Base-by-base conservation (phyloP, 2,329 filamentous ascomycete genomes). In the Thelonectria rubi region DNA sequence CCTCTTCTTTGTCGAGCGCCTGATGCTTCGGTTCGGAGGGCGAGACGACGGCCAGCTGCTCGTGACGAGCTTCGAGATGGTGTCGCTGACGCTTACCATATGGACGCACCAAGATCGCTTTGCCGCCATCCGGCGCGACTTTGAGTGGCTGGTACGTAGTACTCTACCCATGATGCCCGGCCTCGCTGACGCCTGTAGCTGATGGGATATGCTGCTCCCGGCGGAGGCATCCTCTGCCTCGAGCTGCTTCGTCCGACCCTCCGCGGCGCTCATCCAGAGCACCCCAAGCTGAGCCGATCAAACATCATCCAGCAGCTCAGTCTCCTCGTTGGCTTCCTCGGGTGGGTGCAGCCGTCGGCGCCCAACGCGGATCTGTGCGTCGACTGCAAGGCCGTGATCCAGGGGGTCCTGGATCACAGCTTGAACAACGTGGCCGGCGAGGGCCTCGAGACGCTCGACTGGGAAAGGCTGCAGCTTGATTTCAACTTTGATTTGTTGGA, bases 1-100 rank as follows among this genome's bases (percentile, higher is more conserved):
- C 40, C 75, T 85, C 3, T 88, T 89, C 59, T 80, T 89, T 10
- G 75, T 88, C 6, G 83, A 88, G 58, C 78, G 87, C 15, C 78
- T 88, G 0, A 73, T 88, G 9, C 76, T 84, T 20, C 84, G 83
- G 17, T 72, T 74, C 3, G 76, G 78, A 0, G 72, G 77, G 12
- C 65, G 73, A 0, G 75, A 77, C 9, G 73, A 77, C 9, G 77
- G 77, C 0, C 74, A 79, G 14, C 72, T 83, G 10, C 70, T 84
- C 7, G 70, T 77, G 1, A 76, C 80, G 20, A 82, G 81, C 42
- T 81, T 79, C 20, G 78, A 84, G 63, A 78, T 85, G 73, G 79
- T 84, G 1, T 76, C 77, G 1, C 66, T 81, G 11, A 82, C 81
- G 0, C 71, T 84, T 6, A 69, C 79, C 5, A 76, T 83, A 48